A percentile compares a stretch with the other conserved stretches of the same genome.
Conservation (phyloP, 2,329 filamentous ascomycete genomes). For the Aspergillus novoparasiticus region DNA sequence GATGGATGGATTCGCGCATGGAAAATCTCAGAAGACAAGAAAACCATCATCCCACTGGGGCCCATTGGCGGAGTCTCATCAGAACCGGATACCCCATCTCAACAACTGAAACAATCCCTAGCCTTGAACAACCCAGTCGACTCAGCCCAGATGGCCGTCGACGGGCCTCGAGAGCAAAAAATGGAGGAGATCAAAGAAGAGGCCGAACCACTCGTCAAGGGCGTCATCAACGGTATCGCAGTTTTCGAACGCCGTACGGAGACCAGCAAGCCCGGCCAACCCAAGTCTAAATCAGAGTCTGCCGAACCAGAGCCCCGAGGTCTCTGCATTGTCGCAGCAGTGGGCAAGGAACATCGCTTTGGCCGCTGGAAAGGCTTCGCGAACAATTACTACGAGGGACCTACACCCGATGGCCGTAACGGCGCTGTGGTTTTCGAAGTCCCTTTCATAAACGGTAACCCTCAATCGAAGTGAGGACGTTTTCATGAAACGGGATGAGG, state of each 20-base stretch:
- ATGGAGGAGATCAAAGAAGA: slow-evolving; percentile 24
- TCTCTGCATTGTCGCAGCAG: slow-evolving; percentile 79
- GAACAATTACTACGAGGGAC: slow-evolving; percentile 40
- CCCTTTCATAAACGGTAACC: slow-evolving; percentile 45
- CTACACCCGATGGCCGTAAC: slow-evolving; percentile 63
- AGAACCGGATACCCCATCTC: slow-evolving; percentile 31
- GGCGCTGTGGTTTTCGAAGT: slow-evolving; percentile 89
- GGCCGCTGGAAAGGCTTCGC: slow-evolving; percentile 71
- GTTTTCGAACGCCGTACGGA: slow-evolving; percentile 75
- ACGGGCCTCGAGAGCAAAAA: slow-evolving; percentile 20
- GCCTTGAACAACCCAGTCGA: slow-evolving; percentile 32
- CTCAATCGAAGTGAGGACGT: slow-evolving; percentile 8
- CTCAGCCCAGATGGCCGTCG: slow-evolving; percentile 27
- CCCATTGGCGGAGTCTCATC: slow-evolving; percentile 54
- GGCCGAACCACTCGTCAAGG: slow-evolving; percentile 56
- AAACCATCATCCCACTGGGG: slow-evolving; percentile 72
- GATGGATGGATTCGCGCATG: slow-evolving; percentile 85
- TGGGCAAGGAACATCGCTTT: slow-evolving; percentile 82
- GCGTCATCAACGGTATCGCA: slow-evolving; percentile 85
- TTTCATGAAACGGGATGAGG: not conserved
- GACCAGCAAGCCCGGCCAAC: slow-evolving; percentile 26
- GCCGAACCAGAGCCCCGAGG: slow-evolving; percentile 56
- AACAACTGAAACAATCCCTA: slow-evolving; percentile 38
- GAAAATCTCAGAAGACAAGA: slow-evolving; percentile 82
- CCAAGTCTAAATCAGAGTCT: slow-evolving; percentile 20